These are phyloP conservation scores for Penicillium occitanis DNA, from an alignment of 2,329 filamentous ascomycete genomes.

Conservation along the genomic window DNA sequence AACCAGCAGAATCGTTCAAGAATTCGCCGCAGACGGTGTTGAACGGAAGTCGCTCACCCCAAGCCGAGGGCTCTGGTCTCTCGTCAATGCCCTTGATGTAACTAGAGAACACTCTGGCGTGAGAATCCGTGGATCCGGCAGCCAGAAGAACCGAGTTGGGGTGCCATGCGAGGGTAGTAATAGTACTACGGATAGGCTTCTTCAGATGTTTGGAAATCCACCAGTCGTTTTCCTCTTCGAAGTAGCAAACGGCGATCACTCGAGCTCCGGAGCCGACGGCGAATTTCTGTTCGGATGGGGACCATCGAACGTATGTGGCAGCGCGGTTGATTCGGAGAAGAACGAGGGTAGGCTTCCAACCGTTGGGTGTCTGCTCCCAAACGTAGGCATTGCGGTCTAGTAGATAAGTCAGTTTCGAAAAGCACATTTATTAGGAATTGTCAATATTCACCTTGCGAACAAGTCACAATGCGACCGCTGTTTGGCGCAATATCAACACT, in stretches of 20 bases:
- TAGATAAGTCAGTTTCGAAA: constrained; percentile 16
- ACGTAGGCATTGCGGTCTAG: constrained; percentile 95
- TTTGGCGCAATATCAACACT: constrained; percentile 91
- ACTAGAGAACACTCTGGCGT: constrained; percentile 88
- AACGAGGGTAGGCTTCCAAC: constrained; percentile 96
- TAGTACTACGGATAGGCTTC: constrained; percentile 96
- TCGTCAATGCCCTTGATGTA: constrained; percentile 95
- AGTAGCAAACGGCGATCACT: constrained; percentile 96
- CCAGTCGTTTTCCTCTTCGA: constrained; percentile 99
- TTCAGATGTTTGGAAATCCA: constrained; percentile 99
- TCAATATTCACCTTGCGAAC: constrained; percentile 72
- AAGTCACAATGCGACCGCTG: constrained; percentile 92
- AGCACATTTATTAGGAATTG: not conserved
- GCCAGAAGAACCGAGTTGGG: constrained; percentile 95
- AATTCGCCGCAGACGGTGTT: constrained; percentile 98
- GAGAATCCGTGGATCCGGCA: constrained; percentile 94
- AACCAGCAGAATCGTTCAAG: constrained; percentile 92
- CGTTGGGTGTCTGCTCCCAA: constrained; percentile 88
- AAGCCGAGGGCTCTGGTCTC: constrained; percentile 79
- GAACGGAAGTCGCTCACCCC: constrained; percentile 95
- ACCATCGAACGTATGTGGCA: constrained; percentile 96
- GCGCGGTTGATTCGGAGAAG: constrained; percentile 95
- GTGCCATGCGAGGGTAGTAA: constrained; percentile 94
- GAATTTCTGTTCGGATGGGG: constrained; percentile 94
- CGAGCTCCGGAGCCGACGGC: constrained; percentile 94